These are phyloP conservation scores for Magnolia changhungtana DNA, from an alignment of 164 flowering plant species.

Conservation along the genomic window DNA sequence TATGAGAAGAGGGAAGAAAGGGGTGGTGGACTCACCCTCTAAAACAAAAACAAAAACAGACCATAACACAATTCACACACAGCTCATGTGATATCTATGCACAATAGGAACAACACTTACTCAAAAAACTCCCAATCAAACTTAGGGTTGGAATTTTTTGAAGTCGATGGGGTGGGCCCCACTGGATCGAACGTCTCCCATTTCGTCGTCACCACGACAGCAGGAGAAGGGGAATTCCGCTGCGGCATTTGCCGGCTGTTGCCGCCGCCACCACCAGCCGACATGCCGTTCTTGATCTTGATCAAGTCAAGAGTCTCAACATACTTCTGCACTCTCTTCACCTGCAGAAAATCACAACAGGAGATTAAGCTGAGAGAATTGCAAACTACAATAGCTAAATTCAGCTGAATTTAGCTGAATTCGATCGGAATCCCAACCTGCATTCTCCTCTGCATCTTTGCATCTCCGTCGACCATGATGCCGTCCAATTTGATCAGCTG, in stretches of 20 bases:
- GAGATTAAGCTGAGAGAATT: background rate
- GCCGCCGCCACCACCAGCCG: slow-evolving; percentile 1
- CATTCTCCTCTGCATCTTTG: slow-evolving; percentile 79
- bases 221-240: slow-evolving; percentile 14
- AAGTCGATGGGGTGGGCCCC: slow-evolving; percentile 17
- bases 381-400: background rate
- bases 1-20: background rate
- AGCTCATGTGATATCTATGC: slow-evolving; percentile 5
- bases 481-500: slow-evolving; percentile 83
- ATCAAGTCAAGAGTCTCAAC: slow-evolving; percentile 72
- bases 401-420: background rate
- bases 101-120: slow-evolving; percentile 8
- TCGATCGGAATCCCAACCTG: slow-evolving; percentile 43
- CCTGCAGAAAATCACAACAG: slow-evolving; percentile 35
- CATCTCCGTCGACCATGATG: slow-evolving; percentile 77
- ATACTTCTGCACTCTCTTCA: slow-evolving; percentile 77
- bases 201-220: slow-evolving; percentile 67
- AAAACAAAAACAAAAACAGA: slow-evolving; percentile 4
- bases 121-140: slow-evolving; percentile 41
- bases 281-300: slow-evolving; percentile 51
- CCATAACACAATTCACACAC: slow-evolving; percentile 11
- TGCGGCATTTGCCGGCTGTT: slow-evolving; percentile 18
- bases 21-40: background rate
- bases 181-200: slow-evolving; percentile 62
- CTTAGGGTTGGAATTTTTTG: slow-evolving; percentile 17